Evolutionary conservation across 2,329 filamentous ascomycete genomes (phyloP).

Genomic region (Pseudocercospora musae): DNA sequence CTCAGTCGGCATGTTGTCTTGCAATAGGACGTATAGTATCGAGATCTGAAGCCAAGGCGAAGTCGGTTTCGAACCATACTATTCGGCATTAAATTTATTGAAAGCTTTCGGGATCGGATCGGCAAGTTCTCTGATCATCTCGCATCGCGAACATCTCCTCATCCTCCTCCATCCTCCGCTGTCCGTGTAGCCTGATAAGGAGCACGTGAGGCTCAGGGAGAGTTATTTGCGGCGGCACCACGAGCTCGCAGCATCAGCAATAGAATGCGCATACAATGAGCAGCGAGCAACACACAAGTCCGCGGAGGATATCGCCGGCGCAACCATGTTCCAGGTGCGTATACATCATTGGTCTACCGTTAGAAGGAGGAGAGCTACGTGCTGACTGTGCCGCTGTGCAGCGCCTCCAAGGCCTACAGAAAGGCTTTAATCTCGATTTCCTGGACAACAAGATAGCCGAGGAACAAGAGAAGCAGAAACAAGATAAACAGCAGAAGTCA

Average conservation of each 20-base stretch:
- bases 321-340: conserved; percentile 25
- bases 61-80: neutral
- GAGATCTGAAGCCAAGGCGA: neutral
- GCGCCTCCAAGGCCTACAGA: conserved; percentile 30
- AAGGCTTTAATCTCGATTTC: conserved; percentile 39
- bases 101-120: neutral
- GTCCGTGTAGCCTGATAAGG: neutral
- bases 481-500: conserved; percentile 14
- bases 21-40: neutral
- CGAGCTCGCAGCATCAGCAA: neutral
- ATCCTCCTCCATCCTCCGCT: neutral
- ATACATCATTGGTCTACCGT: neutral
- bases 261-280: conserved; percentile 16
- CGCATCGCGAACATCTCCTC: neutral
- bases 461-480: conserved; percentile 77
- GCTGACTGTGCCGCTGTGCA: neutral
- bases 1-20: conserved; percentile 47
- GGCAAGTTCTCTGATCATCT: neutral
- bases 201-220: neutral
- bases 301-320: conserved; percentile 20
- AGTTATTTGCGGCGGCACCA: neutral
- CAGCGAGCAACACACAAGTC: conserved; percentile 5
- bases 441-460: conserved; percentile 69
- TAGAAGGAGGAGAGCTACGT: neutral
- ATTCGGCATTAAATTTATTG: neutral